Percentiles rank a stretch among this genome's conserved stretches.
These are phyloP conservation scores for Platanthera guangdongensis DNA, from an alignment of 106 monocot species.

Conservation along the genomic window DNA sequence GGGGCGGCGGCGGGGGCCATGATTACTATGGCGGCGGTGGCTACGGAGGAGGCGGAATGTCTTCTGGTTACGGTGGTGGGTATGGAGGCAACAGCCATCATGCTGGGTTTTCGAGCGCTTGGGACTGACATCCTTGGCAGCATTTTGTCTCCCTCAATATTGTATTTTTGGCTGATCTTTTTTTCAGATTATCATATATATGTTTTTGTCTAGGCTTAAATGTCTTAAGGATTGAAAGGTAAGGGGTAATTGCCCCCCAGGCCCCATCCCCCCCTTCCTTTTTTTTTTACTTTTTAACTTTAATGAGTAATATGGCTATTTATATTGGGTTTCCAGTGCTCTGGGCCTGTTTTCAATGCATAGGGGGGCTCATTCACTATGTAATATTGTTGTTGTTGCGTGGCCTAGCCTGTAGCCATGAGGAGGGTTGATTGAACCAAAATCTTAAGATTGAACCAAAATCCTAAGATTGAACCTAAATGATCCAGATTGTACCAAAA, in stretches of 20 bases:
- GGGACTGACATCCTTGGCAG: constrained; percentile 26
- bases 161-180: background rate
- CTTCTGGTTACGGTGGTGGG: constrained; percentile 7
- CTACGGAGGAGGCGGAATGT: constrained; percentile 3
- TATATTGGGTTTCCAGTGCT: background rate
- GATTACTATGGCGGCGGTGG: constrained; percentile 18
- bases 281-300: background rate
- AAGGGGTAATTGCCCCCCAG: constrained; percentile 7
- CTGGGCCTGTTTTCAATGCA: too few relatives aligned
- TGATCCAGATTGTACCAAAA: too few relatives aligned
- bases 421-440: too few relatives aligned
- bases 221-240: background rate
- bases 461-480: too few relatives aligned
- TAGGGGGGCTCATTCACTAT: too few relatives aligned
- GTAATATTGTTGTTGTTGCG: too few relatives aligned
- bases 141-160: background rate
- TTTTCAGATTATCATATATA: constrained; percentile 1
- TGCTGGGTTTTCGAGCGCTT: constrained; percentile 35
- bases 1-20: constrained; percentile 25
- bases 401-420: too few relatives aligned
- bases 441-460: too few relatives aligned
- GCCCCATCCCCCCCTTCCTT: too few relatives aligned
- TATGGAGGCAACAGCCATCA: constrained; percentile 4
- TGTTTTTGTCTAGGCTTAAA: constrained; percentile 11
- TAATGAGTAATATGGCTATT: constrained; percentile 3